Base-by-base conservation (phyloP, 345 rosid genomes). In the Balakata baccata region DNA sequence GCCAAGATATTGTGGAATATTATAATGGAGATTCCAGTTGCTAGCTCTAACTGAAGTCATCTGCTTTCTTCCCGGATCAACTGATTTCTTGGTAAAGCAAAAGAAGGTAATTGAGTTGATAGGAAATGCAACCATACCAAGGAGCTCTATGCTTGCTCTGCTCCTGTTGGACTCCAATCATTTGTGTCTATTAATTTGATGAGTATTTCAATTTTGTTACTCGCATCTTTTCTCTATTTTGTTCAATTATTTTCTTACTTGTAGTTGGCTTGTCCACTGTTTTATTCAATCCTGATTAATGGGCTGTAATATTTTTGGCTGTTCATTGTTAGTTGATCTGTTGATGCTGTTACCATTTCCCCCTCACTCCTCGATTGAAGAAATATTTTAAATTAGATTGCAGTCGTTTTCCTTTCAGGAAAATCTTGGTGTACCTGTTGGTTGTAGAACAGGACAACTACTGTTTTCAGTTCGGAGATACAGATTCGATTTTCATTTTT, bases 121-220 rank as follows among this genome's bases (percentile, higher is more conserved):
- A 51, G 41, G 50, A 41, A 62, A 77, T 46, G 76, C 75, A 46
- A 38, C 66, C 20, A 37, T 18, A 22, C 74, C 57, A 54, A 72
- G 71, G 74, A 80, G 75, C 68, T 72, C 51, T 68, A 47, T 74
- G 57, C 61, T 47, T 64, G 61, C 71, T 67, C 59, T 68, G 57
- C 57, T 39, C 75, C n/a, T 45, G 69, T 78, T 79, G 84, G 73
- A 76, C 68, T 29, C 43, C 57, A 62, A 68, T 81, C 73, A 64
- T 77, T 80, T 82, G 81, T 77, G 79, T 74, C 74, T 65, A 82
- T 61, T 70, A 58, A 68, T 72, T 64, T 67, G 69, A 73, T 74
- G 77, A 75, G 74, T 71, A 75, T 82, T 81, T 81, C 86, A 81
- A 80, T 82, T 86, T 86, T 86, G 87, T 64, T 77, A 64, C 54